Base-by-base conservation (phyloP, 345 rosid genomes). In the Aethionema arabicum region DNA sequence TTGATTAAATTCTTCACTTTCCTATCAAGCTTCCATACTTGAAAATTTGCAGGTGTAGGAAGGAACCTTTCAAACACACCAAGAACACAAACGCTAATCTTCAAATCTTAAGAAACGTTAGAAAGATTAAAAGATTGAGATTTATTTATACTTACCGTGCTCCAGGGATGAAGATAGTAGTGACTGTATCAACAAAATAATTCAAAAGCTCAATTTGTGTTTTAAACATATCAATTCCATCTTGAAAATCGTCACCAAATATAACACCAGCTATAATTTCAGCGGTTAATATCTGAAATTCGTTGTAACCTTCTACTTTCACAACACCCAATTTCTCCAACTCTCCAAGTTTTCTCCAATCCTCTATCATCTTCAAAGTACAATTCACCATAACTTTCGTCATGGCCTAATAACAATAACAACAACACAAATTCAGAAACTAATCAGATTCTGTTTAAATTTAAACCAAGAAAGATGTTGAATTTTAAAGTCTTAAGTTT, bases 201-300 rank as follows among this genome's bases (percentile, higher is more conserved):
- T 21, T 45, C 33, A 57, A 67, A 63, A 79, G 81, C 66, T 72
- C 72, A 43, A 32, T 16, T 67, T 74, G 84, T 36, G 77, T 68
- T 5, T 56, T 39, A 65, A 74, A 84, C 11, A 76, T 77, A 51
- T 69, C 75, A 41, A 67, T 77, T 4, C 84, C 83, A 40, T 69
- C 55, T 5, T 4, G 60, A 35, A 66, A 78, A 72, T 67, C 74
- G 53, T 76, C 76, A 35, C 84, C 83, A 74, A 81, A 78, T 6
- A 83, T 79, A 27, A 77, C 56, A 3, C 52, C 76, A 3, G 85
- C 72, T 31, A 83, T 77, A 36, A 81, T 66, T 59, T 79, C 81
- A 14, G 71, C 76, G 0, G 76, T 77, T 21, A 81, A 73, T 36
- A 29, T 66, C 13, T 13, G 56, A 50, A 79, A 72, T 50, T 77